Base-by-base conservation (phyloP, 2,329 filamentous ascomycete genomes). In the Chrysosporium queenslandicum region DNA sequence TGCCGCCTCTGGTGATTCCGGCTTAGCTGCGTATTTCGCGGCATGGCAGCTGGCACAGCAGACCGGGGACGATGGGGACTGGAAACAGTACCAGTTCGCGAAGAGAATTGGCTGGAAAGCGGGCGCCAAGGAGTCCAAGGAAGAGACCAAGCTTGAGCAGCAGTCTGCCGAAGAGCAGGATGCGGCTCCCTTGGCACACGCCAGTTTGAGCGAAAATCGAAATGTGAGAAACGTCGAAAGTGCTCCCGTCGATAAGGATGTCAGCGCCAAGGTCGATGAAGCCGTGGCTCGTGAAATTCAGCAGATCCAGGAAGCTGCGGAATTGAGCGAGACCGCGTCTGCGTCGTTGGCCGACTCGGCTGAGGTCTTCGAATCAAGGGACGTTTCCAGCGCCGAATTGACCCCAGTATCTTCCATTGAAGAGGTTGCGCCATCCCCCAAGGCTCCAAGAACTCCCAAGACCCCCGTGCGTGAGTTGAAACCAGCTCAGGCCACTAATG, bases 81-180 rank as follows among this genome's bases (percentile, higher is more conserved):
- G 88, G 88, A 84, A 84, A 40, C 88, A 95, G 67, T 94, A 89
- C 63, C 86, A 95, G 68, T 90, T 94, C 66, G 85, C 85, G 52
- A 85, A 88, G 69, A 80, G 84, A 58, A 87, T 96, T 61, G 90
- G 92, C 66, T 95, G 90, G 87, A 90, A 92, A 74, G 77, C 68
- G 2, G 64, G 69, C 34, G 66, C 71, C 20, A 66, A 68, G 42
- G 71, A 73, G 2, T 63, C 65, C 14, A 60, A 58, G 14, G 57
- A 63, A 34, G 50, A 55, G 29, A 61, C 65, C 25, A 59, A 60
- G 23, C 59, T 55, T 29, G 55, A 58, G n/a, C 55, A 60, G 12
- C 53, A 59, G 12, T 42, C 61, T 4, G 34, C 36, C 11, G 32
- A 52, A 8, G 43, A 61, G 16, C 55, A 60, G 7, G 45, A 61